Conservation (phyloP, 2,329 filamentous ascomycete genomes). For the Pseudocercospora vitis region DNA sequence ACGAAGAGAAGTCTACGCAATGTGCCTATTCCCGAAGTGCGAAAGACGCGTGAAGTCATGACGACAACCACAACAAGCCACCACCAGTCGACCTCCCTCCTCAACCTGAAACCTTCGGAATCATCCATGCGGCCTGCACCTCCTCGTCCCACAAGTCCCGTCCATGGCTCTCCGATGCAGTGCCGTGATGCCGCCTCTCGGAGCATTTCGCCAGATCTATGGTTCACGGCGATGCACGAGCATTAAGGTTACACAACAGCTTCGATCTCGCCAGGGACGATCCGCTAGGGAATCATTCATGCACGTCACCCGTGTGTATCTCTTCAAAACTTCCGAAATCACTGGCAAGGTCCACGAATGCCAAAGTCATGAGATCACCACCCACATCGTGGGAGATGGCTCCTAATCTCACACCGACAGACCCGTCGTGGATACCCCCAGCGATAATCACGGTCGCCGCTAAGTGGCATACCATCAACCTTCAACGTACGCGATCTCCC, state of each 20-base stretch:
- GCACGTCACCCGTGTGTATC: too few relatives aligned
- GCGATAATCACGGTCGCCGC: too few relatives aligned
- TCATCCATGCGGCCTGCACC: too few relatives aligned
- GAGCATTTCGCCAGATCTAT: not conserved
- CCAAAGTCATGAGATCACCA: too few relatives aligned
- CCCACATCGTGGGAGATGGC: too few relatives aligned
- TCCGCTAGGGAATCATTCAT: too few relatives aligned
- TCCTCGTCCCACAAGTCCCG: not conserved
- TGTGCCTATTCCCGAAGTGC: not conserved
- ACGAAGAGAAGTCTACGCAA: not conserved
- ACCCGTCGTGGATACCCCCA: too few relatives aligned
- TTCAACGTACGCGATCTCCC: too few relatives aligned
- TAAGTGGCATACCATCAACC: too few relatives aligned
- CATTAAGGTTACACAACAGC: slow-evolving; percentile 1
- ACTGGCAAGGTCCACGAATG: too few relatives aligned
- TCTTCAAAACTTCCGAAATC: too few relatives aligned
- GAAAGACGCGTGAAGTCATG: not conserved
- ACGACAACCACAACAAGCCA: not conserved
- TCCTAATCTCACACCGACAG: too few relatives aligned
- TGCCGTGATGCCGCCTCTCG: not conserved
- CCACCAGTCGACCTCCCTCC: not conserved
- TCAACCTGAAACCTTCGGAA: slow-evolving; percentile 1
- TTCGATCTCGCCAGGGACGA: not conserved
- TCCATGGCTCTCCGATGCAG: not conserved
- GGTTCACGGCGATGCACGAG: not conserved